Evolutionary conservation across 1,139 yeast genomes (phyloP).

Genomic region (Candida pseudocylindracea): DNA sequence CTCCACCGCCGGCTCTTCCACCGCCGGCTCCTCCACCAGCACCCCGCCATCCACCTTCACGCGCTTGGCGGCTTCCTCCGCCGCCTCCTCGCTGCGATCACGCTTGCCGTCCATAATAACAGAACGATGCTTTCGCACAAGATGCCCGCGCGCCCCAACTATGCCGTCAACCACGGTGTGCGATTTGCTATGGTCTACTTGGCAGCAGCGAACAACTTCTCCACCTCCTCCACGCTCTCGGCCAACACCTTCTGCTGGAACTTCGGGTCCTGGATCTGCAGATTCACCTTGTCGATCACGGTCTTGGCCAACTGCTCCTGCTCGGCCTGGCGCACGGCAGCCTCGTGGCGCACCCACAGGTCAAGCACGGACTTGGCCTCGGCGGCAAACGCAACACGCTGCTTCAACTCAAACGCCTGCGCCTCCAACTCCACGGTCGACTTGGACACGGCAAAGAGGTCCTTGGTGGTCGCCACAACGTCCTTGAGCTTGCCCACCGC

Average conservation of each 20-base stretch:
- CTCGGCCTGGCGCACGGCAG: conserved; percentile 89
- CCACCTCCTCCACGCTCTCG: conserved; percentile 84
- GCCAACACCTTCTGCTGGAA: conserved; percentile 85
- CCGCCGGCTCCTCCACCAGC: too few relatives aligned
- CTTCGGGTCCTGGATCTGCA: conserved; percentile 68
- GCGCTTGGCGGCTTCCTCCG: too few relatives aligned
- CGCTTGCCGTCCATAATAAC: too few relatives aligned
- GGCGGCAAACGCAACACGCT: conserved; percentile 61
- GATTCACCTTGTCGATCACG: conserved; percentile 74
- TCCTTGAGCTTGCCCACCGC: conserved; percentile 78
- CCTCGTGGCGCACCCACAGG: conserved; percentile 98
- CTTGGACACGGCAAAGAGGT: conserved; percentile 80
- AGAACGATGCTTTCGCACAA: too few relatives aligned
- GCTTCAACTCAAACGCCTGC: conserved; percentile 79
- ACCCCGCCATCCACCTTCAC: too few relatives aligned
- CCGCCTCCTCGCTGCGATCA: too few relatives aligned
- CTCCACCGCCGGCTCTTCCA: too few relatives aligned
- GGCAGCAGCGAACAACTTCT: conserved; percentile 47
- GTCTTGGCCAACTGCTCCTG: conserved; percentile 79
- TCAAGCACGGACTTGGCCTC: conserved; percentile 93
- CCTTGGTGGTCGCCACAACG: conserved; percentile 80
- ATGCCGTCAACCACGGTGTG: too few relatives aligned
- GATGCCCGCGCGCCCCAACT: too few relatives aligned
- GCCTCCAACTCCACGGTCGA: conserved; percentile 95
- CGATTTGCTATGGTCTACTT: conserved; percentile 3